phyloP scores from a whole-genome alignment of 495 filamentous ascomycete genomes.

The Aspergillus indologenus region DNA sequence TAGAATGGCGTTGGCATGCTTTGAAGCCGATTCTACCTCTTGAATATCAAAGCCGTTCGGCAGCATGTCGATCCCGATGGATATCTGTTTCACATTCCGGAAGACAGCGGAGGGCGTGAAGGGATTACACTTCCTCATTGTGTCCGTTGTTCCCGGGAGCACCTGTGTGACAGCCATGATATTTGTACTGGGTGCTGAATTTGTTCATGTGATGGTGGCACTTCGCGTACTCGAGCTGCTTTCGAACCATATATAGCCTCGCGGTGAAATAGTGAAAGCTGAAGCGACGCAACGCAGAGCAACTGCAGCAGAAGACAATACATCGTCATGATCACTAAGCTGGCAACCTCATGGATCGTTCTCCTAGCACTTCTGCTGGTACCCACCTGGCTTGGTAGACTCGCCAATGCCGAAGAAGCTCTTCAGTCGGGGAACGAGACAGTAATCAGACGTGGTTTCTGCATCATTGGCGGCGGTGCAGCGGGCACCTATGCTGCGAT shows the following conservation, averaged over 20 bases:
- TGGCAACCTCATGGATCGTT: not conserved
- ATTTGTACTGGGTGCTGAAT: not conserved
- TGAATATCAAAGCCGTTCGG: not conserved
- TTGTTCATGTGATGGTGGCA: not conserved
- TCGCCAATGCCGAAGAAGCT: not conserved
- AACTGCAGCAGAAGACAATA: not conserved
- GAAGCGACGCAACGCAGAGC: not conserved
- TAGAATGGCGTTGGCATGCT: too few relatives aligned
- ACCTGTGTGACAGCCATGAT: not conserved
- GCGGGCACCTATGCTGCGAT: slow-evolving; percentile 41
- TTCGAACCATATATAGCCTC: too few relatives aligned
- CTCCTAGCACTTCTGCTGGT: not conserved
- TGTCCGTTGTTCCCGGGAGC: not conserved
- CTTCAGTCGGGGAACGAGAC: not conserved
- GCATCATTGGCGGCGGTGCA: slow-evolving; percentile 48
- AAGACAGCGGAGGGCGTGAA: not conserved
- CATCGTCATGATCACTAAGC: not conserved
- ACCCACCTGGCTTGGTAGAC: not conserved
- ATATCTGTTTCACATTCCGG: not conserved
- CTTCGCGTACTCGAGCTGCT: not conserved
- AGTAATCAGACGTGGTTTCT: slow-evolving; percentile 30
- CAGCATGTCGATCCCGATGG: not conserved
- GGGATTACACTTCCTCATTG: not conserved
- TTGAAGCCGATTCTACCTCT: too few relatives aligned
- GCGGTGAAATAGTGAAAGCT: not conserved